These are phyloP conservation scores for Pisolithus tinctorius DNA, from an alignment of 768 basidiomycete genomes.

Conservation along the genomic window DNA sequence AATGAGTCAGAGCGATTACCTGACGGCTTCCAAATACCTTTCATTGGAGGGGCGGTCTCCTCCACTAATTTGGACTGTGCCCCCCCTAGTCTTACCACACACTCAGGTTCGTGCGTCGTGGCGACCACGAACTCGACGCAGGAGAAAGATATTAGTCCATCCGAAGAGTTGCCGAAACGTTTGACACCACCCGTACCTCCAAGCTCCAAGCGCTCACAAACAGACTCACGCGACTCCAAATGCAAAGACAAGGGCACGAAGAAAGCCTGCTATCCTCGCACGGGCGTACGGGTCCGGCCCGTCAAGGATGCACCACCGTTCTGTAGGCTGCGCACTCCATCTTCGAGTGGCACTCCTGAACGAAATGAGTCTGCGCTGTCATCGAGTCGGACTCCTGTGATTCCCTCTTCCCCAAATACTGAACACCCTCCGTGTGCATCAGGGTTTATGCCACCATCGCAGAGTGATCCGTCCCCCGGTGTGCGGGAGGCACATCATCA, in stretches of 20 bases:
- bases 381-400: slow-evolving; percentile 7
- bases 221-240: slow-evolving; percentile 11
- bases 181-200: slow-evolving; percentile 3
- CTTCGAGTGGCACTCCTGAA: slow-evolving; percentile 4
- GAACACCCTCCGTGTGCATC: slow-evolving; percentile 8
- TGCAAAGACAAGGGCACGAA: slow-evolving; percentile 37
- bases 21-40: slow-evolving; percentile 37
- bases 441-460: slow-evolving; percentile 8
- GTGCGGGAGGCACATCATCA: background rate
- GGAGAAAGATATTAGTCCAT: background rate
- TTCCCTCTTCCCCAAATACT: slow-evolving; percentile 6
- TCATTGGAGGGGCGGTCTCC: slow-evolving; percentile 31
- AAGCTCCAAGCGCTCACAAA: slow-evolving; percentile 8
- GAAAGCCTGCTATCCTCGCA: slow-evolving; percentile 35
- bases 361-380: slow-evolving; percentile 7
- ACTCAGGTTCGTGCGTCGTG: background rate
- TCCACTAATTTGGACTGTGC: slow-evolving; percentile 4
- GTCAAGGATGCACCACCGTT: slow-evolving; percentile 27
- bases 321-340: slow-evolving; percentile 5
- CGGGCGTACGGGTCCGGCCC: slow-evolving; percentile 42
- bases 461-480: background rate
- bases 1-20: slow-evolving; percentile 24
- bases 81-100: background rate
- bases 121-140: background rate
- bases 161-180: slow-evolving; percentile 12